Percentiles rank a stretch among this genome's conserved stretches.
Evolutionary conservation across 768 basidiomycete species (phyloP).

Genomic region (Pisolithus marmoratus): DNA sequence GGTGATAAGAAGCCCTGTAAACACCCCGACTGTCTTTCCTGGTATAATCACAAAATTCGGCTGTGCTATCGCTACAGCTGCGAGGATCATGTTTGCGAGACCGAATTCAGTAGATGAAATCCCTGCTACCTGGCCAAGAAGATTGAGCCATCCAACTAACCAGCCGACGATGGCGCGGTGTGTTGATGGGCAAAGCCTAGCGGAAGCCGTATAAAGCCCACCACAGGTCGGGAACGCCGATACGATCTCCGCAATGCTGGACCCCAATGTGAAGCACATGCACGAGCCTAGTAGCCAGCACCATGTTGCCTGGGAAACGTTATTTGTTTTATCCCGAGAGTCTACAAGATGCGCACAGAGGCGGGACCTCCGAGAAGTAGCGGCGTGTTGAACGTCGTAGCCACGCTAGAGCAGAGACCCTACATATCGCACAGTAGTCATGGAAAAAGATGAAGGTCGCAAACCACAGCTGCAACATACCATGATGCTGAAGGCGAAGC

Average conservation of each 20-base stretch:
- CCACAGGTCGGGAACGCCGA: conserved; percentile 73
- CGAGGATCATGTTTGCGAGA: conserved; percentile 71
- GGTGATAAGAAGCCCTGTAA: conserved; percentile 66
- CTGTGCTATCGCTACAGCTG: conserved; percentile 42
- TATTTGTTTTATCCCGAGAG: background rate
- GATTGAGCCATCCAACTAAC: conserved; percentile 81
- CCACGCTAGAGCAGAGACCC: conserved; percentile 72
- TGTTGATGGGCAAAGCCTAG: conserved; percentile 55
- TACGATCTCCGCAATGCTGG: conserved; percentile 73
- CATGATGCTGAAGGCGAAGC: conserved; percentile 79
- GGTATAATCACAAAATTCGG: conserved; percentile 13
- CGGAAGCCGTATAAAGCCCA: conserved; percentile 76
- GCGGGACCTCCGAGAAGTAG: conserved; percentile 64
- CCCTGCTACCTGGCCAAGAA: conserved; percentile 80
- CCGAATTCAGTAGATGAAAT: conserved; percentile 85
- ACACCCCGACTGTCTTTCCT: conserved; percentile 76
- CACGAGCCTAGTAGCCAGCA: conserved; percentile 68
- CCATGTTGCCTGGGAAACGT: conserved; percentile 47
- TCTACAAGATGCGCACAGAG: conserved; percentile 38
- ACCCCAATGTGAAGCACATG: conserved; percentile 71
- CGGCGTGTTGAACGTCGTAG: conserved; percentile 76
- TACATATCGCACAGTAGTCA: conserved; percentile 11
- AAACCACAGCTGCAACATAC: conserved; percentile 19
- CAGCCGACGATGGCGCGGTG: conserved; percentile 68
- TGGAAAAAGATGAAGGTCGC: background rate